Evolutionary conservation across 208 protist species (phyloP).

Genomic region (Acanthamoeba triangularis): DNA sequence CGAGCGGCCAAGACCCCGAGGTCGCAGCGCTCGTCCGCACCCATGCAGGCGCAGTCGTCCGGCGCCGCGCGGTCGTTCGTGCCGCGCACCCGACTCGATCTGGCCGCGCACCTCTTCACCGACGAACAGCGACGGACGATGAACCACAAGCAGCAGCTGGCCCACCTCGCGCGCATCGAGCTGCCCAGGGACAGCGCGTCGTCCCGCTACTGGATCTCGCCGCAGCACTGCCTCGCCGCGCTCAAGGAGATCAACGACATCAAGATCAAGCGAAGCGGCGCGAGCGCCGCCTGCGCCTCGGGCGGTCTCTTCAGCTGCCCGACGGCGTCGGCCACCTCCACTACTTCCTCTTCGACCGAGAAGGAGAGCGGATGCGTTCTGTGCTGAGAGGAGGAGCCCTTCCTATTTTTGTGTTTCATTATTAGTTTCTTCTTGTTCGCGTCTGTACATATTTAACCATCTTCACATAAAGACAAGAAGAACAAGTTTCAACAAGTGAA

Average conservation of each 20-base stretch:
- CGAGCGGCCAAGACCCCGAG: too few species aligned
- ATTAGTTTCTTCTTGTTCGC: too few species aligned
- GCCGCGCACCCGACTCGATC: background rate
- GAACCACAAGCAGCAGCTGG: background rate
- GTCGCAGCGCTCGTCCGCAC: too few species aligned
- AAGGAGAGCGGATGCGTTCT: background rate
- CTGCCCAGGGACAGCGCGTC: background rate
- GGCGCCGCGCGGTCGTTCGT: background rate
- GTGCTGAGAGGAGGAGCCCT: background rate
- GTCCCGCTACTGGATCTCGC: background rate
- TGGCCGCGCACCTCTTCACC: background rate
- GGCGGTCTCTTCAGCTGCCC: background rate
- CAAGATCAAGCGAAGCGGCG: background rate
- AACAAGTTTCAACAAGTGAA: too few species aligned
- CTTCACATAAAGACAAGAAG: too few species aligned
- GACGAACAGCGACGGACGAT: background rate
- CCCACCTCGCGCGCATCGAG: background rate
- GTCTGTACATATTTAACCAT: too few species aligned
- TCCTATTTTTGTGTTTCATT: too few species aligned
- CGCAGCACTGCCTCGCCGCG: background rate
- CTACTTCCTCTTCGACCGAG: too few species aligned
- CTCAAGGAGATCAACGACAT: background rate
- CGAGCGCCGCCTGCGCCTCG: too few species aligned
- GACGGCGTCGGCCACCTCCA: too few species aligned
- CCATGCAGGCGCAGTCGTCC: too few species aligned